A percentile compares a stretch with the other conserved stretches of the same genome.
Evolutionary conservation across 2,329 filamentous ascomycete genomes (phyloP).

Genomic region (Colletotrichum lini): DNA sequence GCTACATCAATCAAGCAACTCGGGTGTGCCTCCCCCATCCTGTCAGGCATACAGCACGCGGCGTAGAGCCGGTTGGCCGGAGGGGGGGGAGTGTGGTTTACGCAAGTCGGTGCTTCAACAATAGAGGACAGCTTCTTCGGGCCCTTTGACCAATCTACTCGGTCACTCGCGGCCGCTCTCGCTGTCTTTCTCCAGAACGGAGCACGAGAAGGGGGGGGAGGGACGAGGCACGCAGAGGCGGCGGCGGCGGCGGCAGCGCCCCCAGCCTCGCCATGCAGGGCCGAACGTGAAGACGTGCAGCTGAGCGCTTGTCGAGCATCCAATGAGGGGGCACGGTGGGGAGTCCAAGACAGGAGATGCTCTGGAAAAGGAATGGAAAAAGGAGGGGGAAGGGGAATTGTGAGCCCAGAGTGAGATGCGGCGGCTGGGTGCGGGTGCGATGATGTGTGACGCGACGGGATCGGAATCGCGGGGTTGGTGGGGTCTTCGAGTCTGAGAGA

Average conservation of each 20-base stretch:
- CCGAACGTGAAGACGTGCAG: slow-evolving; percentile 17
- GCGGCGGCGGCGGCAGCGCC: slow-evolving; percentile 3
- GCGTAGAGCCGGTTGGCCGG: slow-evolving; percentile 32
- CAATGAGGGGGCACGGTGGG: slow-evolving; percentile 30
- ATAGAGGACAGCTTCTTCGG: not conserved
- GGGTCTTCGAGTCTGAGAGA: slow-evolving; percentile 6
- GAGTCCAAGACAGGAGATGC: not conserved
- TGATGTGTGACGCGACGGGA: slow-evolving; percentile 32
- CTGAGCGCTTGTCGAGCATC: slow-evolving; percentile 28
- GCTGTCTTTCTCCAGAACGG: not conserved
- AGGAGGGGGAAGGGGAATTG: not conserved
- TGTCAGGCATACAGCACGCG: slow-evolving; percentile 20
- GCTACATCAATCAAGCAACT: not conserved
- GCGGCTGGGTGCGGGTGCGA: slow-evolving; percentile 29
- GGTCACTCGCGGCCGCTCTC: not conserved
- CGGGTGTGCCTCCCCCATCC: slow-evolving; percentile 28
- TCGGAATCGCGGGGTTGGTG: slow-evolving; percentile 38
- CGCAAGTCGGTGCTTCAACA: not conserved
- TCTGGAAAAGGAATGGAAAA: slow-evolving; percentile 6
- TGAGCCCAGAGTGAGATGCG: slow-evolving; percentile 31
- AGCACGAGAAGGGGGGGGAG: slow-evolving; percentile 9
- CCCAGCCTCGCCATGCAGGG: slow-evolving; percentile 4
- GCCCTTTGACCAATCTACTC: not conserved
- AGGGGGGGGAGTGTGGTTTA: not conserved
- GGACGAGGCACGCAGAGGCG: slow-evolving; percentile 2